Conservation (phyloP, 192 early-diverging fungal species). For the Cladochytrium replicatum region DNA sequence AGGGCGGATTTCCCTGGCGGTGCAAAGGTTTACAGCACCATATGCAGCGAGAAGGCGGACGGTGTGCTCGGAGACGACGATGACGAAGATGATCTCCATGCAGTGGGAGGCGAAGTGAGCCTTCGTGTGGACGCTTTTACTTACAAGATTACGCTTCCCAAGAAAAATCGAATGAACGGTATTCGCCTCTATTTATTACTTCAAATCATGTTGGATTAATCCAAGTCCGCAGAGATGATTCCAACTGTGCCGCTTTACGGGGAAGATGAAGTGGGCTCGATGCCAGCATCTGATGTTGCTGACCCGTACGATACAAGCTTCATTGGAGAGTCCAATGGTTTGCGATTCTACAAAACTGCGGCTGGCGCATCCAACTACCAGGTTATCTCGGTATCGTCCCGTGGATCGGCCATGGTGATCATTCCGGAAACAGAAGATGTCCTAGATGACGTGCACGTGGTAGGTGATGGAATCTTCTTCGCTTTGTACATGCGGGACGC, state of each 20-base stretch:
- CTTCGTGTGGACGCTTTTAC: neutral
- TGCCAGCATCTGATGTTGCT: too few species aligned
- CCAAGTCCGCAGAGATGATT: too few species aligned
- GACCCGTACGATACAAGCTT: too few species aligned
- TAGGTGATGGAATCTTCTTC: neutral
- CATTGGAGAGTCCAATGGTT: too few species aligned
- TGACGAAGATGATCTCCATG: neutral
- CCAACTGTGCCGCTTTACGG: too few species aligned
- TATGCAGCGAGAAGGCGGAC: neutral
- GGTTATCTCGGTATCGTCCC: neutral
- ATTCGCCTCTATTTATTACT: too few species aligned
- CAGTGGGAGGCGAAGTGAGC: neutral
- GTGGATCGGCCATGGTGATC: neutral
- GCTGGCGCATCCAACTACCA: neutral
- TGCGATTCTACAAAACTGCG: neutral
- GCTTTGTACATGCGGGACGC: constrained; percentile 5
- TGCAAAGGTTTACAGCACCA: neutral
- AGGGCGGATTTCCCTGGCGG: neutral
- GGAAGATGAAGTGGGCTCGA: too few species aligned
- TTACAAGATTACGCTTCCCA: too few species aligned
- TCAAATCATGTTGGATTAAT: too few species aligned
- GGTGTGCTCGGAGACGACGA: neutral
- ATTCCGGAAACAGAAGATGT: neutral
- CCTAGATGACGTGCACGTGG: neutral
- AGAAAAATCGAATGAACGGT: too few species aligned